Percentiles rank a stretch among this genome's conserved stretches.
phyloP scores from a whole-genome alignment of 2,329 filamentous ascomycete species.

The Scopulariopsis brevicaulis region DNA sequence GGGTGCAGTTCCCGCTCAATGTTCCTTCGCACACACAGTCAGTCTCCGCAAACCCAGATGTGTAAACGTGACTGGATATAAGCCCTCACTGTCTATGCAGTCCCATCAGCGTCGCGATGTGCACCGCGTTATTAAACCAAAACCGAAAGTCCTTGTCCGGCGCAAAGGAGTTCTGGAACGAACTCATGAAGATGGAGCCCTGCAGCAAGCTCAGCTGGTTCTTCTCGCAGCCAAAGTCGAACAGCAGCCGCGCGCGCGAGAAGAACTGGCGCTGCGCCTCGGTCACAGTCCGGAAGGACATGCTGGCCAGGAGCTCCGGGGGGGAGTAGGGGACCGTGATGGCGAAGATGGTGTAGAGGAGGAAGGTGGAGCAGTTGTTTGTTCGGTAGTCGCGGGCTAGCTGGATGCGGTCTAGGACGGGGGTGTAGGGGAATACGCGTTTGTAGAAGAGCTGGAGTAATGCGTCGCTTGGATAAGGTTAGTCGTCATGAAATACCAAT shows the following conservation, averaged over 20 bases:
- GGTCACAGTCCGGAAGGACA: background rate
- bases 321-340: background rate
- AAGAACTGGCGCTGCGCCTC: conserved; percentile 4
- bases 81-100: conserved; percentile 1
- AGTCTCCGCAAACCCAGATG: no score
- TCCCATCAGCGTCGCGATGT: conserved; percentile 2
- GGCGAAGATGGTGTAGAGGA: background rate
- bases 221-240: conserved; percentile 3
- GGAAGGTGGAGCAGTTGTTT: background rate
- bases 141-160: conserved; percentile 4
- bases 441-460: conserved; percentile 1
- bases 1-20: conserved; percentile 1
- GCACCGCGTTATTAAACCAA: conserved; percentile 2
- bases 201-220: conserved; percentile 2
- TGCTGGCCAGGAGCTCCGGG: background rate
- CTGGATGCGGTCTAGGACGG: conserved; percentile 1
- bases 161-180: conserved; percentile 1
- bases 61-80: no score
- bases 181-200: conserved; percentile 2
- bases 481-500: no score
- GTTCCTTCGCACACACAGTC: background rate
- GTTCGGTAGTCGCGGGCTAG: background rate
- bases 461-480: background rate
- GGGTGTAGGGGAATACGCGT: background rate
- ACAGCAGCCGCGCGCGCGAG: background rate